Percentiles rank a stretch among this genome's conserved stretches.
These are phyloP conservation scores for Erigeron canadensis DNA, from an alignment of 129 eudicot genomes.

Conservation along the genomic window DNA sequence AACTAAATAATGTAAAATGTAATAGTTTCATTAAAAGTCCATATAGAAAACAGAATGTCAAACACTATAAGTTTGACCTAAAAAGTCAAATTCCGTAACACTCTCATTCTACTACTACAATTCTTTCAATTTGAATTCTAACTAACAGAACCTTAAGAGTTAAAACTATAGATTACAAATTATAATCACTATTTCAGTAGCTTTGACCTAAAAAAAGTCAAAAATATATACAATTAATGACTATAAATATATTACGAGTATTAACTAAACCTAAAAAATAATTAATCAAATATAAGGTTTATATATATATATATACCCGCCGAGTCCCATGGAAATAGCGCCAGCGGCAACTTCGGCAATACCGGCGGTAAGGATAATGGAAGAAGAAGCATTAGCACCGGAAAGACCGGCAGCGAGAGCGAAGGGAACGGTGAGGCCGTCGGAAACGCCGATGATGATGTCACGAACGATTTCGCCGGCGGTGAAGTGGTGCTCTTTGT, in stretches of 20 bases:
- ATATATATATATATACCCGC: conserved; percentile 52
- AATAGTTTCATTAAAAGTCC: too few relatives aligned
- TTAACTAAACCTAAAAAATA: conserved; percentile 6
- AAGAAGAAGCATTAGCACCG: conserved; percentile 87
- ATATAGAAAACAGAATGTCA: too few relatives aligned
- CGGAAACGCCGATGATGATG: conserved; percentile 94
- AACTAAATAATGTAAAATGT: background rate
- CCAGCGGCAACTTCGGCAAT: conserved; percentile 98
- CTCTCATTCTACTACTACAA: too few relatives aligned
- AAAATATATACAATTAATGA: background rate
- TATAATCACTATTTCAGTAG: too few relatives aligned
- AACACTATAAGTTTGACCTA: too few relatives aligned
- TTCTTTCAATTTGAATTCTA: too few relatives aligned
- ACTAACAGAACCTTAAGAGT: too few relatives aligned
- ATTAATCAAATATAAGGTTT: background rate
- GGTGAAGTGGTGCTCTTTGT: conserved; percentile 89
- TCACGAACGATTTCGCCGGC: conserved; percentile 95
- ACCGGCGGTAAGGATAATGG: conserved; percentile 89
- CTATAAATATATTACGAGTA: background rate
- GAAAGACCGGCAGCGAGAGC: conserved; percentile 98
- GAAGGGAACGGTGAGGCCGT: conserved; percentile 95
- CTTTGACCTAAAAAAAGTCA: too few relatives aligned
- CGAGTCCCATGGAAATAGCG: conserved; percentile 97
- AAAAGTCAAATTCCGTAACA: too few relatives aligned
- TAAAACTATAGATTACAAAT: too few relatives aligned